Evolutionary conservation across 2,329 filamentous ascomycete genomes (phyloP), one percentile per base, ranked within the genome.

Genomic region (Alternaria ventricosa): DNA sequence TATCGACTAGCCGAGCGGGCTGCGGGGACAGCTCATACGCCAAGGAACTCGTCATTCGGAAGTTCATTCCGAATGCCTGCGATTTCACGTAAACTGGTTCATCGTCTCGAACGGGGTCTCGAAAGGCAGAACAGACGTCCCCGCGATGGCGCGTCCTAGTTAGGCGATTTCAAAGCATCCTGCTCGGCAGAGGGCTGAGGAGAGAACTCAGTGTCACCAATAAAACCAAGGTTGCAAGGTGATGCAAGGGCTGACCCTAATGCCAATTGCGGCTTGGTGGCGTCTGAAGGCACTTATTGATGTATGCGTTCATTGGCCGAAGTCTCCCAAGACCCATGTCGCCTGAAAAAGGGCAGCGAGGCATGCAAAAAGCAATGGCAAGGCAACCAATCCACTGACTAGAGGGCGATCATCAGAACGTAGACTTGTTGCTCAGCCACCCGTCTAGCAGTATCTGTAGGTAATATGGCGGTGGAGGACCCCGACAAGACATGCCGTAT

Each of bases 241-340:
- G 57, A 64, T 60, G 61, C 46, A 57, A 56, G 41, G 23, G 61
- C 57, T 61, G 51, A 22, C 28, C 45, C 44, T 36, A 15, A 20
- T 43, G 25, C 46, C 45, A 3, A 3, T 5, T 27, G 22, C 30
- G 28, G 11, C 0, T 51, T 33, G 18, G 25, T 45, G 8, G 18
- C 18, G 8, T 2, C 8, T 33, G 28, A 20, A 0, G n/a, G 15
- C 15, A 41, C 0, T 41, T 41, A 0, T 15, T 4, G 36, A 41
- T 41, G 36, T 0, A 41, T 2, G 36, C 36, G n/a, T 2, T 51
- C 0, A 51, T 51, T 51, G 49, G 49, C 9, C 1, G 12, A 33
- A 1, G 1, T 36, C 1, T 3, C 9, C 8, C 12, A 9, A 13
- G 49, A 15, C 28, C 47, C 20, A 23, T 5, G 49, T 11, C 3